A percentile compares a stretch with the other conserved stretches of the same genome.
These are phyloP conservation scores for Coccomyxa subellipsoidea DNA, from an alignment of 163 green algal genomes.

Conservation along the genomic window DNA sequence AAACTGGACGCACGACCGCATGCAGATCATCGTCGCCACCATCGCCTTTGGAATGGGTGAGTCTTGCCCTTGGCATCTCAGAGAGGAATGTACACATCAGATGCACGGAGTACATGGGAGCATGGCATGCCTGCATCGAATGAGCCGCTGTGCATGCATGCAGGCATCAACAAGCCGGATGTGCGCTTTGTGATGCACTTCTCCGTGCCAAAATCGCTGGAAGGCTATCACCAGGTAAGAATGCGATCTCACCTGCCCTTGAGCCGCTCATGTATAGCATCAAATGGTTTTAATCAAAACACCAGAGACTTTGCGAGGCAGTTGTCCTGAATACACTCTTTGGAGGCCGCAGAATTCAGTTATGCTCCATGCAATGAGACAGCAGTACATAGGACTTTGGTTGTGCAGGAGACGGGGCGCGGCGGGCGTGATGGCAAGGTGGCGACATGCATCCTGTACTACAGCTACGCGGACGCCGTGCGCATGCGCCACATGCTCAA, in stretches of 20 bases:
- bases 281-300: no score
- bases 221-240: constrained; percentile 67
- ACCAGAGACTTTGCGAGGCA: no score
- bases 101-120: neutral
- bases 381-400: neutral
- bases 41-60: constrained; percentile 89
- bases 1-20: constrained; percentile 69
- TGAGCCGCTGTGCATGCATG: no score
- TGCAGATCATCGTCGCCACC: constrained; percentile 86
- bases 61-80: neutral
- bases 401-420: constrained; percentile 59
- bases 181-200: constrained; percentile 94
- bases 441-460: constrained; percentile 83
- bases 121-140: no score
- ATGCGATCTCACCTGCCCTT: no score
- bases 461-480: constrained; percentile 66
- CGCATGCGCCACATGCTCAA: constrained; percentile 74
- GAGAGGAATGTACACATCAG: neutral
- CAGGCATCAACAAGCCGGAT: constrained; percentile 88
- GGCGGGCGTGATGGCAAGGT: constrained; percentile 68
- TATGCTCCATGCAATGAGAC: neutral
- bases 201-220: constrained; percentile 83
- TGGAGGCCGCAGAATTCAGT: no score
- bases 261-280: no score
- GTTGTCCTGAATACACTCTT: no score